phyloP scores from a whole-genome alignment of 2,329 filamentous ascomycete genomes.

The Aspergillus udagawae region DNA sequence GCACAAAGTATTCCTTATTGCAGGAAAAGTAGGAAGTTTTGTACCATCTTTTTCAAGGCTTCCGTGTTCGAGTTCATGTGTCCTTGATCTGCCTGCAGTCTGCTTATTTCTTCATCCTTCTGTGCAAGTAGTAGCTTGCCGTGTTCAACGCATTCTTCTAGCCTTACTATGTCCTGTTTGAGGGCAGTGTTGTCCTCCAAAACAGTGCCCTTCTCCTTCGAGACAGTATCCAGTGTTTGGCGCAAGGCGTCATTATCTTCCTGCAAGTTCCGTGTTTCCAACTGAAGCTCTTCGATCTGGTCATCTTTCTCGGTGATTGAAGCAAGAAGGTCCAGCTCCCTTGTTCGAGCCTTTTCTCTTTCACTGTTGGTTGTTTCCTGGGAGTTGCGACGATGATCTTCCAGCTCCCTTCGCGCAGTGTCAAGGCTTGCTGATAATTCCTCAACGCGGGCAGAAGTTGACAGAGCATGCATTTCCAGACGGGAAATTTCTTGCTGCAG shows the following conservation, averaged over 20 bases:
- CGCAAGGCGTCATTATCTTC: conserved; percentile 19
- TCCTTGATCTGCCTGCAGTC: conserved; percentile 18
- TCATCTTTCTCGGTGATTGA: conserved; percentile 44
- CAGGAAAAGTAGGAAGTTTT: conserved; percentile 5
- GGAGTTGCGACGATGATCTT: conserved; percentile 30
- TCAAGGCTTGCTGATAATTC: conserved; percentile 32
- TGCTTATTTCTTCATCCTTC: conserved; percentile 24
- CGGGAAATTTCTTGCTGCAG: conserved; percentile 40
- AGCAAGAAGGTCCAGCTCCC: conserved; percentile 43
- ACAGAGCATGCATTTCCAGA: conserved; percentile 35
- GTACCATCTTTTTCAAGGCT: conserved; percentile 22
- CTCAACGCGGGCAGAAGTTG: conserved; percentile 35
- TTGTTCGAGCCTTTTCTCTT: conserved; percentile 27
- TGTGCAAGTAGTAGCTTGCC: conserved; percentile 14
- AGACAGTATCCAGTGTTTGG: conserved; percentile 17
- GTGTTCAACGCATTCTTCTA: conserved; percentile 21
- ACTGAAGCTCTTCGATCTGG: conserved; percentile 39
- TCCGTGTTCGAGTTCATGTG: conserved; percentile 13
- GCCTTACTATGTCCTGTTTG: conserved; percentile 20
- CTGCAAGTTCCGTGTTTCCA: conserved; percentile 26
- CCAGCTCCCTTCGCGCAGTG: conserved; percentile 34
- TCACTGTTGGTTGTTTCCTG: conserved; percentile 24
- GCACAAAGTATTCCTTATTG: neutral
- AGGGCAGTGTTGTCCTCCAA: conserved; percentile 20
- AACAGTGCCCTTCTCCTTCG: conserved; percentile 21